Percentiles rank a stretch among this genome's conserved stretches.
Conservation (phyloP, 1,284 basidiomycete genomes). For the Pascua guehoae region DNA sequence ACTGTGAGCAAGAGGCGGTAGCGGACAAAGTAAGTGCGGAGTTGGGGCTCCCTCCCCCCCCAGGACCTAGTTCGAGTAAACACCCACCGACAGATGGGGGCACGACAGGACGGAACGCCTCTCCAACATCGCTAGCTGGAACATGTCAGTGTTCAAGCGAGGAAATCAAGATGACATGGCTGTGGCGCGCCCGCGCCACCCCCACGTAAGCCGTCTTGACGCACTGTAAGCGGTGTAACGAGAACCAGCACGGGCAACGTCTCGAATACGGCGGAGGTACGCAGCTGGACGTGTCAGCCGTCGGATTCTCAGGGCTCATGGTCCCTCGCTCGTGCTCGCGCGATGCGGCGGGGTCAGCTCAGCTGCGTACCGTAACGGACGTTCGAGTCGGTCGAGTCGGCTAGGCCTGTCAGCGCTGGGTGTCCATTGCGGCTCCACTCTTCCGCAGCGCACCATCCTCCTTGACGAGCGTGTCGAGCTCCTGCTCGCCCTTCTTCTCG, state of each 20-base stretch:
- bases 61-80: no score
- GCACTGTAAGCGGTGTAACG: conserved; percentile 76
- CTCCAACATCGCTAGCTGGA: conserved; percentile 79
- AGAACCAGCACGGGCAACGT: conserved; percentile 67
- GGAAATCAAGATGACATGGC: no score
- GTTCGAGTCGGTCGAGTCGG: conserved; percentile 48
- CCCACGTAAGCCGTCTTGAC: conserved; percentile 28
- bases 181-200: conserved; percentile 21
- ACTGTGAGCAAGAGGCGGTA: not conserved
- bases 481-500: conserved; percentile 3
- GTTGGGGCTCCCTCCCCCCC: not conserved
- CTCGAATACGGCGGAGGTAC: conserved; percentile 73
- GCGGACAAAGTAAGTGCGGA: not conserved
- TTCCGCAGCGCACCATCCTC: conserved; percentile 2
- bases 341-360: no score
- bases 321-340: not conserved
- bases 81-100: conserved; percentile 61
- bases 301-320: not conserved
- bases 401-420: conserved; percentile 13
- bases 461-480: conserved; percentile 2
- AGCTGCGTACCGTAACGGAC: conserved; percentile 43
- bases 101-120: conserved; percentile 86
- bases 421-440: no score
- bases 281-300: conserved; percentile 57
- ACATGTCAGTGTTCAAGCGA: no score